A percentile compares a stretch with the other conserved stretches of the same genome.
Conservation (phyloP, 106 monocot genomes). For the Ottelia alismoides region DNA sequence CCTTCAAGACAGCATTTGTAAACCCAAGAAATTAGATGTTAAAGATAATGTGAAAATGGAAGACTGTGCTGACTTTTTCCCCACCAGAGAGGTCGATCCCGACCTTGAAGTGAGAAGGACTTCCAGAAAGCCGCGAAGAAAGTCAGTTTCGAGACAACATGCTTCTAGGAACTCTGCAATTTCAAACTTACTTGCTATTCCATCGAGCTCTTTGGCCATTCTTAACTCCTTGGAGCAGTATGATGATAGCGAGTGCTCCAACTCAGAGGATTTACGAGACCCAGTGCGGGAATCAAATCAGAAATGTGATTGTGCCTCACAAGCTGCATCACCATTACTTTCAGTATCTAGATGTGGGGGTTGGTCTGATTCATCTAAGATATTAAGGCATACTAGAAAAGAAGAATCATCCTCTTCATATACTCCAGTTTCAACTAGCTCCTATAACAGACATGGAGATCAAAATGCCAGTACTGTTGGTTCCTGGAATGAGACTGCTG, state of each 20-base stretch:
- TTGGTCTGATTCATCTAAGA: slow-evolving; percentile 49
- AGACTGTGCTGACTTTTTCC: no score
- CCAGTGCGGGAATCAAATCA: slow-evolving; percentile 14
- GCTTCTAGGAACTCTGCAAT: slow-evolving; percentile 15
- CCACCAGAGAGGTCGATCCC: slow-evolving; percentile 5
- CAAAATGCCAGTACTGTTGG: slow-evolving; percentile 32
- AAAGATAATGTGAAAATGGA: no score
- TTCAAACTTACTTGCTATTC: slow-evolving; percentile 25
- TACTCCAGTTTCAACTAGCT: slow-evolving; percentile 75
- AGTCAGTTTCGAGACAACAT: slow-evolving; percentile 15
- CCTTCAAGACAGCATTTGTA: no score
- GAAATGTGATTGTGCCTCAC: slow-evolving; percentile 27
- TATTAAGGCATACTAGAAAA: slow-evolving; percentile 40
- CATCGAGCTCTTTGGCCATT: slow-evolving; percentile 20
- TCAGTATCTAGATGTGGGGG: slow-evolving; percentile 53
- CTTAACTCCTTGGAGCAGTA: slow-evolving; percentile 35
- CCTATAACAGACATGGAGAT: slow-evolving; percentile 41
- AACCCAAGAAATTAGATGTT: no score
- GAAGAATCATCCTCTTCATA: slow-evolving; percentile 63
- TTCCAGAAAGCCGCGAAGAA: slow-evolving; percentile 28
- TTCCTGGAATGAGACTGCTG: slow-evolving; percentile 43
- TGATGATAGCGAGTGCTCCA: slow-evolving; percentile 38
- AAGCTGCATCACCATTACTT: slow-evolving; percentile 50
- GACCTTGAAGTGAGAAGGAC: slow-evolving; percentile 21
- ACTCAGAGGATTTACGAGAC: slow-evolving; percentile 29